Evolutionary conservation across 352 stramenopile genomes (phyloP), one percentile per base, ranked within the genome.

Genomic region (Globisporangium sylvaticum): DNA sequence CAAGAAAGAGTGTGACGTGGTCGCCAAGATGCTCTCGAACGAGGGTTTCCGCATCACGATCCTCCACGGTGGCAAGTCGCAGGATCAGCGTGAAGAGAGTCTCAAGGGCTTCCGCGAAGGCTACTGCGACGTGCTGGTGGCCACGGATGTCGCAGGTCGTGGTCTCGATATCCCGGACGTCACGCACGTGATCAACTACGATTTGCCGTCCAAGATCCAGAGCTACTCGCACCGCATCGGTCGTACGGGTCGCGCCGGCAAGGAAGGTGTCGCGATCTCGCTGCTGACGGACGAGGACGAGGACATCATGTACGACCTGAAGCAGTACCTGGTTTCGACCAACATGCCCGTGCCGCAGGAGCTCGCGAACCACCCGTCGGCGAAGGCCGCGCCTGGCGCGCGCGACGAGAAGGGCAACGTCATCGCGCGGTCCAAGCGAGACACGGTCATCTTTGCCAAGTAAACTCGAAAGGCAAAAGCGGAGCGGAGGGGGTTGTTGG

Each of bases 101-200:
- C 80, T 98, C 50, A 81, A 90, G 70, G 86, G 83, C 57, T 98
- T 98, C 78, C 87, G 88, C 52, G 84, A 95, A 73, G 88, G 88
- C 31, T 94, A 81, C 64, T 91, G 79, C 65, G 87, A 98, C 71
- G 83, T 98, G 31, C 68, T 98, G 15, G 92, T 98, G 20, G 94
- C 96, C 0, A 98, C 96, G 0, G 94, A 98, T 69, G 94, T 98
- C 18, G 94, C 95, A 54, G 94, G 94, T 48, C 87, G 98, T 70
- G 98, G 98, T 69, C 80, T 99, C 6, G 98, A 99, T 80, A 99
- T 99, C 69, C 94, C 95, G 6, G 94, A 99, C 74, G 96, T 99
- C 24, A 96, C 95, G 5, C 94, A 99, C 76, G 96, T 99, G 2
- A 94, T 99, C 71, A 99, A 99, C 80, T 99, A 97, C 76, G 97